Evolutionary conservation across 176 grass and related monocot genomes (phyloP), one percentile per base, ranked within the genome.

Genomic region (Juncus inflexus): DNA sequence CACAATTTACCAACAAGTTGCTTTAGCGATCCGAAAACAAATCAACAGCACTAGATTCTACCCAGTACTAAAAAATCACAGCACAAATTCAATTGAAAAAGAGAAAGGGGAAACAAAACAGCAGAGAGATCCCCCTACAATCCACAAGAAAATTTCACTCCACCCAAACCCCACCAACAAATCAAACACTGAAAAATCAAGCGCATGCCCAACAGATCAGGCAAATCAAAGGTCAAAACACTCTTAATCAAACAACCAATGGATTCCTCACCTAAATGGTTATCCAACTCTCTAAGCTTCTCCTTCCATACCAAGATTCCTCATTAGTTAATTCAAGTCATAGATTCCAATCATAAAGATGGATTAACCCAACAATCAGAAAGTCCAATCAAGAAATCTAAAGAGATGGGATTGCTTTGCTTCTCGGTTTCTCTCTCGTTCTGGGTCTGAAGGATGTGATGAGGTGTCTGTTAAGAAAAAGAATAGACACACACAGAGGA

Each of bases 251-350:
- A 16, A 71, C 28, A 15, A 71, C 42, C 55, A 12, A 71, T 59
- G 38, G 15, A 71, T 58, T 71, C 41, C 68, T 71, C 68, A 71
- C 68, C 68, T 58, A 70, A 55, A 71, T 16, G 35, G 66, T 69
- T 0, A 37, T 55, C 11, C 66, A 69, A 69, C 7, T 69, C 55
- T 43, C 19, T 8, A 56, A n/a, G 39, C 15, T 69, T 52, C 43
- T 47, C 35, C 15, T 69, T 52, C 66, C 13, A 60, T 43, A 8
- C 3, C 58, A 71, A 52, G 58, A 71, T 71, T 55, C 68, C 55
- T 71, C 38, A 42, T 4, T 14, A 0, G 3, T 58, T 70, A 47
- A 47, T 2, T 2, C 9, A 1, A 28, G 19, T 28, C 19, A 28
- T 28, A 12, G 53, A 15, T 58, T 71, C 38, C 39, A 15, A 58